Percentiles rank a stretch among this genome's conserved stretches.
phyloP scores from a whole-genome alignment of 2,329 filamentous ascomycete genomes.

The Cladosporium halotolerans region DNA sequence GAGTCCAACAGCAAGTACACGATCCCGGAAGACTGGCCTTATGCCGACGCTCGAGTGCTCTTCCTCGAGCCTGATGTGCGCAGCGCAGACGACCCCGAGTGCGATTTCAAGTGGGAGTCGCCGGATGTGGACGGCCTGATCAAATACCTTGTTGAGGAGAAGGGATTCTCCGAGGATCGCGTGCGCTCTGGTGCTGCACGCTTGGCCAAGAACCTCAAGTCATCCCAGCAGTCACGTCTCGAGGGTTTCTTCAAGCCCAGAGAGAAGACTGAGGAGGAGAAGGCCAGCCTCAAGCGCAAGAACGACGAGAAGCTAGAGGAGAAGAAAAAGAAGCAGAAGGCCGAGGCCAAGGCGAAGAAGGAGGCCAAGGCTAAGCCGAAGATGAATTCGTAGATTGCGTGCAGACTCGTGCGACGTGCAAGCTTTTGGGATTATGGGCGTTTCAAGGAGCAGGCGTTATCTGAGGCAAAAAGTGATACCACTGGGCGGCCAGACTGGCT shows the following conservation, averaged over 20 bases:
- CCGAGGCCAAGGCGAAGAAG: conserved; percentile 92
- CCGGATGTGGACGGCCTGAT: conserved; percentile 87
- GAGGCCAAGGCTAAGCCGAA: conserved; percentile 77
- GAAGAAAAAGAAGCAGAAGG: conserved; percentile 92
- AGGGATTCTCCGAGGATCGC: conserved; percentile 93
- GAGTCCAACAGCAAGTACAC: conserved; percentile 73
- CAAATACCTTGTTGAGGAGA: conserved; percentile 84
- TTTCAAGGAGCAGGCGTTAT: conserved; percentile 7
- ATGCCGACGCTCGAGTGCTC: conserved; percentile 79
- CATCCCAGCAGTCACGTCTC: conserved; percentile 78
- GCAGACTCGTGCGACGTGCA: neutral
- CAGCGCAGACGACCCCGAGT: conserved; percentile 72
- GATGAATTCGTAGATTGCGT: conserved; percentile 24
- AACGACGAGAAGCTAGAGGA: conserved; percentile 85
- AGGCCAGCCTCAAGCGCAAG: conserved; percentile 82
- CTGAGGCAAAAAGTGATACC: conserved; percentile 10
- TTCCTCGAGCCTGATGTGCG: conserved; percentile 90
- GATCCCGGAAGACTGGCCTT: conserved; percentile 96
- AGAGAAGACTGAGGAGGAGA: conserved; percentile 80
- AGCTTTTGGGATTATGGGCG: neutral
- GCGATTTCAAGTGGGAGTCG: conserved; percentile 96
- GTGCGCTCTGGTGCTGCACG: conserved; percentile 73
- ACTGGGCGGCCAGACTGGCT: conserved; percentile 2
- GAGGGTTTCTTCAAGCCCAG: conserved; percentile 97
- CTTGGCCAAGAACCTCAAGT: conserved; percentile 85